phyloP scores from a whole-genome alignment of 768 basidiomycete species.

The Suillus brevipes region DNA sequence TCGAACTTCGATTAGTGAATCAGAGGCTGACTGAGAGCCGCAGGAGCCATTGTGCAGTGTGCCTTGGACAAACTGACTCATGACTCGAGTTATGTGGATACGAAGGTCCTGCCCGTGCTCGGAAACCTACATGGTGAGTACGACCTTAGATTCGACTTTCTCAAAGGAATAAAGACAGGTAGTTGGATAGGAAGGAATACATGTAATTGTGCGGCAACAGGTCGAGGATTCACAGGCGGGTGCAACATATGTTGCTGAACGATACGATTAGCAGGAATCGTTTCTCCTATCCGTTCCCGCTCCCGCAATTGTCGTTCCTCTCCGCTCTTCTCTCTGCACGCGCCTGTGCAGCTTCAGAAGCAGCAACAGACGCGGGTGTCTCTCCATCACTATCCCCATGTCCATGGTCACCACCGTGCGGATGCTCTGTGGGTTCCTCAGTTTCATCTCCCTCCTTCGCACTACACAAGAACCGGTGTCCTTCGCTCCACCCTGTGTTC shows the following conservation, averaged over 20 bases:
- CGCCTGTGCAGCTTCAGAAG: constrained; percentile 17
- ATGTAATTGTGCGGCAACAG: constrained; percentile 17
- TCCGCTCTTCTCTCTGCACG: constrained; percentile 39
- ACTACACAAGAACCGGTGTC: constrained; percentile 93
- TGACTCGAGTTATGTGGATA: too few species aligned
- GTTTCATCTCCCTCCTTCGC: constrained; percentile 56
- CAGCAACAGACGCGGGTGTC: neutral
- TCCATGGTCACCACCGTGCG: constrained; percentile 23
- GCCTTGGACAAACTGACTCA: too few species aligned
- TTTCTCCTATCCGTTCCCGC: constrained; percentile 18
- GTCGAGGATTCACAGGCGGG: constrained; percentile 17
- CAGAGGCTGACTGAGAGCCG: too few species aligned
- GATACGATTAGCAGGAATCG: constrained; percentile 18
- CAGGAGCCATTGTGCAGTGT: too few species aligned
- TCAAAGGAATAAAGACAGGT: constrained; percentile 10
- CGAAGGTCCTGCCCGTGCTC: too few species aligned
- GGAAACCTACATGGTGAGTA: too few species aligned
- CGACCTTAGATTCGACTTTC: too few species aligned
- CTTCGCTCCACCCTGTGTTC: constrained; percentile 94
- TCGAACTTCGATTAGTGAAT: too few species aligned
- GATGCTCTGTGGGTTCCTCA: constrained; percentile 26
- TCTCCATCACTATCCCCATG: neutral
- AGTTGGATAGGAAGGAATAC: neutral
- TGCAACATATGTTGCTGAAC: constrained; percentile 7
- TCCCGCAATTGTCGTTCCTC: constrained; percentile 35